These are phyloP conservation scores for Podospora fimiseda DNA, from an alignment of 495 filamentous ascomycete genomes.

Conservation along the genomic window DNA sequence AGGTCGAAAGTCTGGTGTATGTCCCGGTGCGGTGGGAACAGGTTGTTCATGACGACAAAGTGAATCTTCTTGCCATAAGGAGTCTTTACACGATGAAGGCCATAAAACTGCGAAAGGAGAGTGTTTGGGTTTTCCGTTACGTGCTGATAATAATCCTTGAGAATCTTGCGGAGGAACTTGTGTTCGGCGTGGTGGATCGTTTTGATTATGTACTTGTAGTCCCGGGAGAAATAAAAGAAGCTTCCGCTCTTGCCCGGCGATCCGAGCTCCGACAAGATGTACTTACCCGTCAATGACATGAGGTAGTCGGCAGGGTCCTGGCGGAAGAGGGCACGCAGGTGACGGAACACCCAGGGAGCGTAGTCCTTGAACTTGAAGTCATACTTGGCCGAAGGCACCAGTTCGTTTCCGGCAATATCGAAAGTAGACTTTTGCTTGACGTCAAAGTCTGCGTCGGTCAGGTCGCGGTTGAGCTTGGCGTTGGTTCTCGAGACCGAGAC, in stretches of 20 bases:
- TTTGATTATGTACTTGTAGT: conserved; percentile 99
- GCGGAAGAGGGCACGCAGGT: conserved; percentile 79
- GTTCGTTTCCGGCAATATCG: conserved; percentile 95
- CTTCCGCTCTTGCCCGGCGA: conserved; percentile 97
- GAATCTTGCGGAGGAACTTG: conserved; percentile 84
- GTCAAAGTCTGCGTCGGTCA: conserved; percentile 86
- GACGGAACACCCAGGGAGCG: conserved; percentile 97
- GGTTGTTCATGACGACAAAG: conserved; percentile 99
- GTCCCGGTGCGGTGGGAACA: conserved; percentile 95
- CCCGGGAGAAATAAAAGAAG: conserved; percentile 99
- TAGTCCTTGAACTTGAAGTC: conserved; percentile 99
- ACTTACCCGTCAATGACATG: conserved; percentile 97
- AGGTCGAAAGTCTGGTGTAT: conserved; percentile 96
- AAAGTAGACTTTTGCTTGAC: conserved; percentile 96
- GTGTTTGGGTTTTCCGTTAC: conserved; percentile 92
- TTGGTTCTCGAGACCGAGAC: conserved; percentile 95
- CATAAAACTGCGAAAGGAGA: conserved; percentile 95
- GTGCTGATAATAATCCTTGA: conserved; percentile 91
- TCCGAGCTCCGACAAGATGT: conserved; percentile 93
- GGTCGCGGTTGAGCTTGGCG: conserved; percentile 84
- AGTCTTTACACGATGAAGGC: conserved; percentile 95
- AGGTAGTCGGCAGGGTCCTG: conserved; percentile 96
- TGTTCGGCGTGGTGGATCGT: conserved; percentile 97
- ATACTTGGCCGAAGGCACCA: conserved; percentile 97
- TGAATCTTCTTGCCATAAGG: conserved; percentile 98